Percentiles rank a stretch among this genome's conserved stretches.
phyloP scores from a whole-genome alignment of 768 basidiomycete species.

The Leucocoprinus leucothites region DNA sequence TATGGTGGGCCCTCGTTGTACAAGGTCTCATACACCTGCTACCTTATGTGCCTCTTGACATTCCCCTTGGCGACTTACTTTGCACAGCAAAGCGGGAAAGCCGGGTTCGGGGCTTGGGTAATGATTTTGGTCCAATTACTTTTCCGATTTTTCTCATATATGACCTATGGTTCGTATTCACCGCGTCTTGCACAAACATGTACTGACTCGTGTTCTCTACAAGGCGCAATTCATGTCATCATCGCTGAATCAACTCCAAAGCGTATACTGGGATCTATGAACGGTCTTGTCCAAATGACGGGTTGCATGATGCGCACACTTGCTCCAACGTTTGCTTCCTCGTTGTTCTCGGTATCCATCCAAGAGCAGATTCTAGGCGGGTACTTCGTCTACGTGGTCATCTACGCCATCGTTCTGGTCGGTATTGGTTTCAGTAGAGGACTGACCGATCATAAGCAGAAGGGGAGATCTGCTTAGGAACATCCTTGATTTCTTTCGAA shows the following conservation, averaged over 20 bases:
- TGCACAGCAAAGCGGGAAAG: slow-evolving; percentile 27
- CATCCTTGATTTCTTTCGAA: too few relatives aligned
- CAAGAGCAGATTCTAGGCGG: slow-evolving; percentile 43
- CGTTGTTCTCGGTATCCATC: slow-evolving; percentile 52
- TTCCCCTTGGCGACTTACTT: slow-evolving; percentile 34
- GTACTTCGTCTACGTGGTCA: slow-evolving; percentile 36
- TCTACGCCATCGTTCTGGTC: slow-evolving; percentile 25
- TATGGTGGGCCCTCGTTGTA: slow-evolving; percentile 55
- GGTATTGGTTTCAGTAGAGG: slow-evolving; percentile 17
- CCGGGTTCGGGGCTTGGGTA: slow-evolving; percentile 27
- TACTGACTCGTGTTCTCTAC: too few relatives aligned
- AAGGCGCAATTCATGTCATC: slow-evolving; percentile 27
- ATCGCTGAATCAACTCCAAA: slow-evolving; percentile 38
- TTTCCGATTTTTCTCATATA: slow-evolving; percentile 22
- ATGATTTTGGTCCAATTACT: slow-evolving; percentile 31
- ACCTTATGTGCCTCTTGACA: slow-evolving; percentile 22
- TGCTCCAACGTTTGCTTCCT: slow-evolving; percentile 52
- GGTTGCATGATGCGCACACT: slow-evolving; percentile 46
- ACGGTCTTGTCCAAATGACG: slow-evolving; percentile 54
- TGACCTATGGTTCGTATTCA: slow-evolving; percentile 30
- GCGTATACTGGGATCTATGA: slow-evolving; percentile 46
- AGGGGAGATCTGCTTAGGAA: too few relatives aligned
- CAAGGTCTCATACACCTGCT: slow-evolving; percentile 28
- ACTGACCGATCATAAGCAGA: not conserved
- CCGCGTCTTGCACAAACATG: too few relatives aligned